These are phyloP conservation scores for Fusarium sp. DNA, from an alignment of 2,329 filamentous ascomycete genomes.

Conservation along the genomic window DNA sequence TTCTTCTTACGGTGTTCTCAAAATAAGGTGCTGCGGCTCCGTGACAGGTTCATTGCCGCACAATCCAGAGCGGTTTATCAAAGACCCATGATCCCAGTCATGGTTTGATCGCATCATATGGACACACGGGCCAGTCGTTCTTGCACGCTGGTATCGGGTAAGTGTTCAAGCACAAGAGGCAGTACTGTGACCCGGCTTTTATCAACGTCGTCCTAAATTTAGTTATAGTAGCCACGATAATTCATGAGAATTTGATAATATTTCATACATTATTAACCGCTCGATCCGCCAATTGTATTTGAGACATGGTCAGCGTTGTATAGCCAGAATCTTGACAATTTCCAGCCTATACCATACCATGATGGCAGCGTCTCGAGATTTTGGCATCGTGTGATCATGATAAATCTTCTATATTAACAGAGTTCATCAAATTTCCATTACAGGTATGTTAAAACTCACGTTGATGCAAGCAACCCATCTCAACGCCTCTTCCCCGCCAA, in stretches of 20 bases:
- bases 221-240: too few relatives aligned
- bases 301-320: not conserved
- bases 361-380: not conserved
- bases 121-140: slow-evolving; percentile 47
- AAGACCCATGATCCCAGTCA: slow-evolving; percentile 34
- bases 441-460: not conserved
- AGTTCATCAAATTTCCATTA: not conserved
- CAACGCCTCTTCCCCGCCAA: slow-evolving; percentile 1
- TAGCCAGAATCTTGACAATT: not conserved
- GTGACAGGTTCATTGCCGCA: not conserved
- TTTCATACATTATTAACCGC: not conserved
- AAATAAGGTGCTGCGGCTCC: slow-evolving; percentile 22
- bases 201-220: not conserved
- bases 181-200: not conserved
- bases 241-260: not conserved
- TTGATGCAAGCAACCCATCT: slow-evolving; percentile 15
- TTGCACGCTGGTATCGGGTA: slow-evolving; percentile 34
- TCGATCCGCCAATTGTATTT: too few relatives aligned
- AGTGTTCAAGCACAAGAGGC: not conserved
- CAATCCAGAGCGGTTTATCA: slow-evolving; percentile 4
- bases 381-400: not conserved
- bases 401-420: not conserved
- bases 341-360: not conserved
- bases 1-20: not conserved
- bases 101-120: slow-evolving; percentile 39